Conservation (phyloP, 2,329 filamentous ascomycete species). For the Trichoderma breve region DNA sequence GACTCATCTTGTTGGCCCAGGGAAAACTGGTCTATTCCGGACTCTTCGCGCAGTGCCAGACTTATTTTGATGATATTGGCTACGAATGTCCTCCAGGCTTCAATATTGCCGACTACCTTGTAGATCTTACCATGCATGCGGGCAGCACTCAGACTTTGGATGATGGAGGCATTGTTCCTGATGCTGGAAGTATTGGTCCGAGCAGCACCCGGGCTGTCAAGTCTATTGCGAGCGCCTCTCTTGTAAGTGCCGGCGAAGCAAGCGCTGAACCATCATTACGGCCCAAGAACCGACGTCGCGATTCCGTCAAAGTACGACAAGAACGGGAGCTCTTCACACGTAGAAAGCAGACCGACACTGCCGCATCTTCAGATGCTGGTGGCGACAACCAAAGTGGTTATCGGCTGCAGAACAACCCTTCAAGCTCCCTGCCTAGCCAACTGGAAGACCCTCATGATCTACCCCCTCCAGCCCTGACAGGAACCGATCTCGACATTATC, state of each 20-base stretch:
- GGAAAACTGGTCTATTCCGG: constrained; percentile 93
- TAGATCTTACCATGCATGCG: constrained; percentile 97
- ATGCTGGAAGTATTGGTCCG: constrained; percentile 68
- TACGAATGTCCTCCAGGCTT: constrained; percentile 94
- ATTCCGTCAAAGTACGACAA: constrained; percentile 82
- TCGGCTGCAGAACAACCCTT: constrained; percentile 48
- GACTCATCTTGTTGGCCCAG: constrained; percentile 84
- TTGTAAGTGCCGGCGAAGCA: constrained; percentile 68
- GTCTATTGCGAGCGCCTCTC: constrained; percentile 82
- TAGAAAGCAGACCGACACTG: constrained; percentile 64
- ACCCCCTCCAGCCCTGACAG: constrained; percentile 57
- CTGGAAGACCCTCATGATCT: constrained; percentile 68
- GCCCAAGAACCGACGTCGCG: constrained; percentile 67
- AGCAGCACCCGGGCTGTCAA: constrained; percentile 88
- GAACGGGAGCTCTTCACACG: constrained; percentile 88
- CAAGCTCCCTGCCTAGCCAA: constrained; percentile 50
- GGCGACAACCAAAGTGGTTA: constrained; percentile 51
- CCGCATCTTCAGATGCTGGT: constrained; percentile 58
- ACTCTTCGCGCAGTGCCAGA: constrained; percentile 81
- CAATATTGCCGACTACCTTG: constrained; percentile 97
- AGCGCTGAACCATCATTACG: constrained; percentile 62
- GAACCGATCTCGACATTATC: constrained; percentile 79
- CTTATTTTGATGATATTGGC: constrained; percentile 88
- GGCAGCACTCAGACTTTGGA: constrained; percentile 57
- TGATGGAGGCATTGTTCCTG: constrained; percentile 51